Base-by-base conservation (phyloP, 2,329 filamentous ascomycete genomes). In the Arthrocladium fulminans region DNA sequence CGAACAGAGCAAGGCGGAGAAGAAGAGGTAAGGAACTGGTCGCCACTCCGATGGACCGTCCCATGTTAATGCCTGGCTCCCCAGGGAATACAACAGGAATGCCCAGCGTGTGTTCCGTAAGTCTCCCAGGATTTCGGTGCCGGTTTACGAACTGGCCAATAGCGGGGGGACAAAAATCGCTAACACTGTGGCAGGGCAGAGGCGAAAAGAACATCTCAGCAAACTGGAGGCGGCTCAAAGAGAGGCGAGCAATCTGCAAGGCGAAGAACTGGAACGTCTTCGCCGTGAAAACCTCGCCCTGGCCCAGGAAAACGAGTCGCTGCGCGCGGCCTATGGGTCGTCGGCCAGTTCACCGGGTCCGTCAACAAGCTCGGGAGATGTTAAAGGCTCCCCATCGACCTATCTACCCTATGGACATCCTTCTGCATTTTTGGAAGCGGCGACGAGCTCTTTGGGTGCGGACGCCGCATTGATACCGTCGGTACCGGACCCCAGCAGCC, bases 81-180 rank as follows among this genome's bases (percentile, higher is more conserved):
- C 42, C 40, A 60, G 60, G 49, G 60, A 62, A 50, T 63, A 63
- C 55, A 71, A 71, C 51, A 63, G 67, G 41, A 65, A 70, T 54
- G 68, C 68, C 40, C 68, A 71, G 49, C 57, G 68, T 54, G 66
- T 70, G 54, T 71, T 71, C 53, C 65, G 67, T 70, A 67, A 55
- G 66, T 57, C 34, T 20, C 32, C 44, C 24, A 37, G 38, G 20
- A 27, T 38, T 22, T 38, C 35, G 47, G 45, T 13, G 15, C 25
- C 41, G 10, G 17, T 17, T 23, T 15, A 49, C 23, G 30, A 46
- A 27, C 42, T 52, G 58, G 59, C 49, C 44, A 42, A 34, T 27
- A 9, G 35, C 20, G 10, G 12, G 6, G 5, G 19, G 10, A 17
- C 19, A n/a, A 13, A 25, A 32, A 17, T 15, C 19, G 19, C 45